Conservation (phyloP, 345 rosid genomes). For the Reutealis trisperma region DNA sequence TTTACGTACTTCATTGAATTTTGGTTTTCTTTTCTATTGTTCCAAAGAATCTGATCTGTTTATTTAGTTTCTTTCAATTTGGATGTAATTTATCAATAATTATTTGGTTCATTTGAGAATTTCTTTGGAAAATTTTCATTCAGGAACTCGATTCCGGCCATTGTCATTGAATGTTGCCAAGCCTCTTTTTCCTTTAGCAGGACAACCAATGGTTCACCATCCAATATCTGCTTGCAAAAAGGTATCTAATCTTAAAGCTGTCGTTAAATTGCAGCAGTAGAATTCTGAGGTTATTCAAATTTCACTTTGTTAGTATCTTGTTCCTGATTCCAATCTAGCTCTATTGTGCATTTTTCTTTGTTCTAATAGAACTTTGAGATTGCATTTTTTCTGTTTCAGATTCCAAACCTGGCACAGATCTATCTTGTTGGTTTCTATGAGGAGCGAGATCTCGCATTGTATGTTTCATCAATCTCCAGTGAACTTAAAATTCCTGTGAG, state of each 20-base stretch:
- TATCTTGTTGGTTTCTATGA: constrained; percentile 40
- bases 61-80: not conserved
- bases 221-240: constrained; percentile 96
- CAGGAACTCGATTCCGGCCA: constrained; percentile 92
- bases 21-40: not conserved
- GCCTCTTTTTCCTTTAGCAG: constrained; percentile 89
- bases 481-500: constrained; percentile 38
- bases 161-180: constrained; percentile 85
- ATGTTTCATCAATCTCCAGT: constrained; percentile 37
- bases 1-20: not conserved
- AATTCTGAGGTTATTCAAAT: not conserved
- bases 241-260: constrained; percentile 38
- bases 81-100: not conserved
- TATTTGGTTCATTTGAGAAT: constrained; percentile 5
- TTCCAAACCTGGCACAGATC: constrained; percentile 37
- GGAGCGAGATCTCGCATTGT: constrained; percentile 36
- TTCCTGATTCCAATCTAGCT: not conserved
- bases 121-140: not conserved
- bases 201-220: constrained; percentile 97
- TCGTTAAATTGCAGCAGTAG: not conserved
- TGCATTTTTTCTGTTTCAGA: constrained; percentile 24
- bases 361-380: not conserved
- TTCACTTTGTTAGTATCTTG: not conserved
- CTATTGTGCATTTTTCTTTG: not conserved
- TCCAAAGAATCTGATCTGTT: constrained; percentile 1